Evolutionary conservation across 2,329 filamentous ascomycete species (phyloP).

Genomic region (Zopfia rhizophila): DNA sequence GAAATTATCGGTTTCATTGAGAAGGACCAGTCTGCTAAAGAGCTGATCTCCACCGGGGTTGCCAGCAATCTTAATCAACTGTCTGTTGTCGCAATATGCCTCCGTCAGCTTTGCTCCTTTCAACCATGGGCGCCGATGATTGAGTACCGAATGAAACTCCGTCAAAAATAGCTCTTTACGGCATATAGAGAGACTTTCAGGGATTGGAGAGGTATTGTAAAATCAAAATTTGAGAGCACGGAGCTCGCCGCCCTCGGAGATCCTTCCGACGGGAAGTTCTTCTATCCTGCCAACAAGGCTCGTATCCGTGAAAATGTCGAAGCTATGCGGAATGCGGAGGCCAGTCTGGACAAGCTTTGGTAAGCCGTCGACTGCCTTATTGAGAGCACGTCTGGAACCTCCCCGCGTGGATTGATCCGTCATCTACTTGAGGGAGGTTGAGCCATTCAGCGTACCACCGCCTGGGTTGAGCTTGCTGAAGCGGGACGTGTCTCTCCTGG

Average conservation of each 20-base stretch:
- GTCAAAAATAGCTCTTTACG: no score
- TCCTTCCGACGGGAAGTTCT: constrained; percentile 55
- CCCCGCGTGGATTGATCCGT: constrained; percentile 18
- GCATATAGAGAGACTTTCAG: constrained; percentile 21
- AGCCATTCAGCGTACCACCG: constrained; percentile 59
- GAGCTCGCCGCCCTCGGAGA: constrained; percentile 36
- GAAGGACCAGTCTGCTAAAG: constrained; percentile 47
- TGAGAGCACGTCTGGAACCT: constrained; percentile 12
- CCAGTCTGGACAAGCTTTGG: constrained; percentile 62
- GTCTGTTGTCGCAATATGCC: constrained; percentile 58
- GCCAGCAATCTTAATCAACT: constrained; percentile 56
- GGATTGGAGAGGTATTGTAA: no score
- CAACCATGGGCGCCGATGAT: constrained; percentile 61
- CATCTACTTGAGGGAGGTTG: constrained; percentile 43
- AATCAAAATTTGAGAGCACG: constrained; percentile 14
- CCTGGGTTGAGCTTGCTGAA: constrained; percentile 56
- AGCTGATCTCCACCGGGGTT: constrained; percentile 53
- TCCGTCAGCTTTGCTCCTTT: constrained; percentile 58
- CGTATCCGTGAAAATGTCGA: constrained; percentile 59
- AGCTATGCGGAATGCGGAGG: constrained; percentile 59
- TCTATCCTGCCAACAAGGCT: constrained; percentile 61
- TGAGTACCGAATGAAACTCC: constrained; percentile 38
- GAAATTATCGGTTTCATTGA: constrained; percentile 60
- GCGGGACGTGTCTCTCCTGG: neutral
- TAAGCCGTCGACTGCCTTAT: constrained; percentile 39